Conservation (phyloP, 257 asterid genomes). For the Ophiorrhiza pumila region DNA sequence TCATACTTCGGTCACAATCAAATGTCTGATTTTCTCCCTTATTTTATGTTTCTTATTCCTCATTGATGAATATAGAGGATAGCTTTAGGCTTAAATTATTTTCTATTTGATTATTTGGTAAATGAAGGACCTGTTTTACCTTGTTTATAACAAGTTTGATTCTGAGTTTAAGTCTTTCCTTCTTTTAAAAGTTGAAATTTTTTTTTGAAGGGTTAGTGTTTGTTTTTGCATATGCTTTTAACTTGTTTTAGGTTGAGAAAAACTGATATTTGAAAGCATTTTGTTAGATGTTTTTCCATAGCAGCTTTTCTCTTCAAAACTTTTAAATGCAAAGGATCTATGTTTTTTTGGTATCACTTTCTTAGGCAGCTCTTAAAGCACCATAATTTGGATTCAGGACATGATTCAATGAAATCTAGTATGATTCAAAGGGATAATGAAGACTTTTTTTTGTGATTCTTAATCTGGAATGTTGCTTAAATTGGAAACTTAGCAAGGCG, state of each 20-base stretch:
- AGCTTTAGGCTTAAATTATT: not conserved
- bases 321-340: not conserved
- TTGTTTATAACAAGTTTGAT: not conserved
- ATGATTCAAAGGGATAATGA: not conserved
- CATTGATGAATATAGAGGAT: not conserved
- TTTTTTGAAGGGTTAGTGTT: not conserved
- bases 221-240: not conserved
- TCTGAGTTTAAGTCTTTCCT: not conserved
- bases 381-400: not conserved
- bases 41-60: not conserved
- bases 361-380: not conserved
- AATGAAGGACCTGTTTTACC: not conserved
- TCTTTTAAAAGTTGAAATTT: not conserved
- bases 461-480: not conserved
- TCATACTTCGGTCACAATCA: too few species aligned
- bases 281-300: not conserved
- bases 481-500: not conserved
- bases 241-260: not conserved
- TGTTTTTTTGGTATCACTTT: not conserved
- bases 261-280: not conserved
- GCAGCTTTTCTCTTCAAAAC: not conserved
- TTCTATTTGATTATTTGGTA: not conserved
- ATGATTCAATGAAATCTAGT: not conserved
- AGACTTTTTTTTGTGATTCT: not conserved
- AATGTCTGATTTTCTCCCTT: not conserved